Evolutionary conservation across 2,329 filamentous ascomycete genomes (phyloP).

Genomic region (Cercospora citrullina): DNA sequence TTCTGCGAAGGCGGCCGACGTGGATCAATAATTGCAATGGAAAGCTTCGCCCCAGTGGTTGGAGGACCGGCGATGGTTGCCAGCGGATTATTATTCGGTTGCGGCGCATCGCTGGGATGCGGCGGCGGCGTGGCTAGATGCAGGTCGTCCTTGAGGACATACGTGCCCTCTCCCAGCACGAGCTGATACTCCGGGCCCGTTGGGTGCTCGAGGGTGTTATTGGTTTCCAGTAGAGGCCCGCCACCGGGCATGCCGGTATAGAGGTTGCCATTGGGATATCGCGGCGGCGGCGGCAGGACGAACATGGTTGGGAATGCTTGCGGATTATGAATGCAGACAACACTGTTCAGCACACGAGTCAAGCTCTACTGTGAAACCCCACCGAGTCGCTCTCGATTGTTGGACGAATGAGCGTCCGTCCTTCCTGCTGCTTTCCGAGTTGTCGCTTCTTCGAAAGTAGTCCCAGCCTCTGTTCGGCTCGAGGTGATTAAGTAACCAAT

Average conservation of each 20-base stretch:
- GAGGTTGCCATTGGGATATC: conserved; percentile 75
- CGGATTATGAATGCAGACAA: neutral
- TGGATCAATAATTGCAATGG: conserved; percentile 69
- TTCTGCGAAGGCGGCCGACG: conserved; percentile 46
- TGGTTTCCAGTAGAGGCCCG: conserved; percentile 83
- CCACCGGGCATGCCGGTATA: conserved; percentile 65
- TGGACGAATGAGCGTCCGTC: neutral
- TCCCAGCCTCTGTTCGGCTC: neutral
- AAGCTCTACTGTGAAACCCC: neutral
- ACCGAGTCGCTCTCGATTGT: neutral
- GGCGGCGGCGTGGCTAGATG: conserved; percentile 91
- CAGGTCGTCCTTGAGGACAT: conserved; percentile 85
- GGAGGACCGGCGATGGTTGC: conserved; percentile 83
- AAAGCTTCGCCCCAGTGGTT: conserved; percentile 79
- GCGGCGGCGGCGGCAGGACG: conserved; percentile 38
- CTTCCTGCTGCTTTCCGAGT: conserved; percentile 27
- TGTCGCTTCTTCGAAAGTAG: neutral
- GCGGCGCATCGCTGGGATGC: conserved; percentile 88
- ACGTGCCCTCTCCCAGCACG: conserved; percentile 91
- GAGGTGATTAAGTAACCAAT: neutral
- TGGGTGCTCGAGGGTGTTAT: conserved; percentile 81
- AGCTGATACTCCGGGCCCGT: conserved; percentile 83
- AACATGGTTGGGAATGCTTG: neutral
- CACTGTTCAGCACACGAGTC: neutral
- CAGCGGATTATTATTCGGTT: conserved; percentile 85